Evolutionary conservation across 1,284 basidiomycete species (phyloP).

Genomic region (Mycosarcoma maydis): DNA sequence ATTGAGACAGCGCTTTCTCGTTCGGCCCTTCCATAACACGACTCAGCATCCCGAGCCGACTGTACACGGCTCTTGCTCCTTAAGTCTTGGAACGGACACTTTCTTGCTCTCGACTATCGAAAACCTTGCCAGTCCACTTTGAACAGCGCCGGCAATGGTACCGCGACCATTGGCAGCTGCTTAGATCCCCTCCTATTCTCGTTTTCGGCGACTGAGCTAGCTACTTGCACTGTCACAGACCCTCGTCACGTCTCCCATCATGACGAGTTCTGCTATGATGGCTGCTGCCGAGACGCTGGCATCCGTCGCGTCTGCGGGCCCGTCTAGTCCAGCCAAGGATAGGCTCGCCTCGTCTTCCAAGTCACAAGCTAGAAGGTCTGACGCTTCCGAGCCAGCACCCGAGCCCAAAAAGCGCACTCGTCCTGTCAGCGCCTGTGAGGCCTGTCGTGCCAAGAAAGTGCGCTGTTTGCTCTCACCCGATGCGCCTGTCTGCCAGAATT

Average conservation of each 20-base stretch:
- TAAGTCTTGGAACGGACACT: too few species aligned
- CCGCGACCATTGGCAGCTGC: too few species aligned
- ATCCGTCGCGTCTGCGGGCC: slow-evolving; percentile 41
- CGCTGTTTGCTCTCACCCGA: slow-evolving; percentile 56
- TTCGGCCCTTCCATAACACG: too few species aligned
- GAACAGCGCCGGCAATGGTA: too few species aligned
- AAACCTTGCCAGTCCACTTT: too few species aligned
- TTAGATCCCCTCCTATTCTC: too few species aligned
- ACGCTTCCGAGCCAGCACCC: slow-evolving; percentile 10
- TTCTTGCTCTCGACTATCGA: too few species aligned
- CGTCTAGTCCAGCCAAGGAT: slow-evolving; percentile 30
- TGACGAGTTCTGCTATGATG: slow-evolving; percentile 48
- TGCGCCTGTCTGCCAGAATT: slow-evolving; percentile 57
- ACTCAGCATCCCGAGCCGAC: too few species aligned
- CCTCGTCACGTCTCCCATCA: slow-evolving; percentile 4
- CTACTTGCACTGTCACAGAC: too few species aligned
- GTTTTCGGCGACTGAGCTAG: slow-evolving; percentile 1
- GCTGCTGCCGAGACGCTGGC: slow-evolving; percentile 50
- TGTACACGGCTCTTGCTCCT: too few species aligned
- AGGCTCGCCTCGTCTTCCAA: slow-evolving; percentile 5
- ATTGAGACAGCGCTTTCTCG: too few species aligned
- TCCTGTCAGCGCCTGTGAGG: slow-evolving; percentile 60
- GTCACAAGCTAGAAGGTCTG: slow-evolving; percentile 9
- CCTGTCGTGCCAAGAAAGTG: slow-evolving; percentile 60
- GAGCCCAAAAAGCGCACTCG: slow-evolving; percentile 59